phyloP scores from a whole-genome alignment of 1,284 basidiomycete genomes.

The Chalciporus sp. region DNA sequence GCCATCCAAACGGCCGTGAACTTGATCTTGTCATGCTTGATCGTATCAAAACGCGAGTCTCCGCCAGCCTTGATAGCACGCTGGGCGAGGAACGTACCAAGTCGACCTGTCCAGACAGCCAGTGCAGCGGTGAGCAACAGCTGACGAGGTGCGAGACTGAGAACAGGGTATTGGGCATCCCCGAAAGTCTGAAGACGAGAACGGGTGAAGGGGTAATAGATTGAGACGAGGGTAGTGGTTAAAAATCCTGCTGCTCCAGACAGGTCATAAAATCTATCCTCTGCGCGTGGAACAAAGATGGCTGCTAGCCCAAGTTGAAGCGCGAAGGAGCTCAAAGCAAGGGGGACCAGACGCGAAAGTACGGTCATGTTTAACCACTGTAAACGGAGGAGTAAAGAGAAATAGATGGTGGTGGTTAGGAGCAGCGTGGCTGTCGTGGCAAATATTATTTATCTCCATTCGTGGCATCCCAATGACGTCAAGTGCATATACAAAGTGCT shows the following conservation, averaged over 20 bases:
- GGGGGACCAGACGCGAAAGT: not conserved
- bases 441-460: no score
- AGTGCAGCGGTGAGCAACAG: conserved; percentile 56
- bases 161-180: conserved; percentile 33
- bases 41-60: conserved; percentile 72
- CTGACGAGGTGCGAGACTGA: conserved; percentile 62
- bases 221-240: conserved; percentile 60
- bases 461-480: no score
- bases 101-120: conserved; percentile 61
- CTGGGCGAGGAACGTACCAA: conserved; percentile 63
- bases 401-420: no score
- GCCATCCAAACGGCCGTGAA: conserved; percentile 73
- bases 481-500: no score
- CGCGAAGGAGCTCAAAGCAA: conserved; percentile 1
- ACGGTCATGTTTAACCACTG: conserved; percentile 2
- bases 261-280: conserved; percentile 61
- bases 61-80: conserved; percentile 49
- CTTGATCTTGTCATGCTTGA: conserved; percentile 60
- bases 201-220: conserved; percentile 53
- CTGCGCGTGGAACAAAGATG: conserved; percentile 58
- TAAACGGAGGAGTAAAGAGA: no score
- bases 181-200: conserved; percentile 50
- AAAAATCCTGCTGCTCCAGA: conserved; percentile 70
- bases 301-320: conserved; percentile 45
- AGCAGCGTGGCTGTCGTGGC: no score